Conservation (phyloP, 2,329 filamentous ascomycete genomes). For the Ceratocystis cubensis region DNA sequence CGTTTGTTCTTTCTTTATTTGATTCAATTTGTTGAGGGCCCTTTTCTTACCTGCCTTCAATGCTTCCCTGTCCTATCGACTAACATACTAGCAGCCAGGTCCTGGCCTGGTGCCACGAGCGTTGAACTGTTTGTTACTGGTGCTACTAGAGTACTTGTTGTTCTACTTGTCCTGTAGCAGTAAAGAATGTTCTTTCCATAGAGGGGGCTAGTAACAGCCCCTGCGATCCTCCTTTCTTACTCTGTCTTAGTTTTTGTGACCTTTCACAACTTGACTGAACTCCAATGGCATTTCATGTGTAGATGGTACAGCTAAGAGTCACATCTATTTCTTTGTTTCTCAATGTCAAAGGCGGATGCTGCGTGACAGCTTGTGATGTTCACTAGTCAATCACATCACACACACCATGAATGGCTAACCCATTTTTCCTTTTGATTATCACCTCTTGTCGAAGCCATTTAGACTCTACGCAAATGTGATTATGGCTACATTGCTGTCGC, state of each 20-base stretch:
- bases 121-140: too few relatives aligned
- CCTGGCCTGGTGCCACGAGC: not conserved
- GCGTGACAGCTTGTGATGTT: not conserved
- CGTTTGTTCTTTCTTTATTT: constrained; percentile 7
- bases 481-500: too few relatives aligned
- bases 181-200: not conserved
- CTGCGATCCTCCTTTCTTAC: not conserved
- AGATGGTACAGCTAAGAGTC: too few relatives aligned
- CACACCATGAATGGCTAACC: not conserved
- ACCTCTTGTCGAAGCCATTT: too few relatives aligned
- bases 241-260: constrained; percentile 15
- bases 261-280: not conserved
- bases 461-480: too few relatives aligned
- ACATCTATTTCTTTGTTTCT: constrained; percentile 1
- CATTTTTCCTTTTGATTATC: too few relatives aligned
- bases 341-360: not conserved
- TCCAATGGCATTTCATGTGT: too few relatives aligned
- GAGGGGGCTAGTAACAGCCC: not conserved
- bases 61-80: constrained; percentile 10
- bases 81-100: not conserved
- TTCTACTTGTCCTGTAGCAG: not conserved
- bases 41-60: not conserved
- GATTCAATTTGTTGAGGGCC: constrained; percentile 15
- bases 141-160: not conserved
- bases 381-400: not conserved